Evolutionary conservation across 805 yeast species (phyloP), one percentile per base, ranked within the genome.

Genomic region (Nematodospora valgi): DNA sequence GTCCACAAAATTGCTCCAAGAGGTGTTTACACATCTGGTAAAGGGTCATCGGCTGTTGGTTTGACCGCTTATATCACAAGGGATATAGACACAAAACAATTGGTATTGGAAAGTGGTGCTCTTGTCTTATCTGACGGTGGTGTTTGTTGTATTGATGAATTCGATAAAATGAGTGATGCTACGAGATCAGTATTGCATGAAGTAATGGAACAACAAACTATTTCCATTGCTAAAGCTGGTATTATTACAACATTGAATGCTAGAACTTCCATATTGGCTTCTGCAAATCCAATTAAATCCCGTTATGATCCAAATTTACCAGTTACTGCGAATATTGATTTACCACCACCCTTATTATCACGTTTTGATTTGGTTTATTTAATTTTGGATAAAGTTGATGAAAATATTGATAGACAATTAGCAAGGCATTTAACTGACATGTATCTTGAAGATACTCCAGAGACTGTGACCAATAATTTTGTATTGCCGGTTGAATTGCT

Each of bases 141-240:
- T 72, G 81, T 93, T 27, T 93, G 98, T 67, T 93, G 98, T 64
- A 93, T 93, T 56, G 98, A 93, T 68, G 98, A 93, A 69, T 93
- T 91, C 55, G 98, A 93, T 64, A 93, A 93, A 62, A 93, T 93
- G 98, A 76, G 83, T 36, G 98, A 93, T 48, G 66, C 94, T 2
- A 91, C 98, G 0, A 71, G 98, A 52, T 87, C 96, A 6, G 98
- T 93, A 8, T 68, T 93, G 35, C 98, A 93, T 58, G 98, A 93
- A 70, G 98, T 93, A 8, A 93, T 93, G 98, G 98, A 93, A 66
- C 98, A 93, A 58, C 98, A 93, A 60, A 93, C 98, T 1, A 93
- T 93, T 28, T 88, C 97, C 7, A 87, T 93, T 52, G 98, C 98
- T 21, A 93, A 93, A 54, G 98, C 98, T 1, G 98, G 98, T 41